Evolutionary conservation across 345 rosid species (phyloP), one percentile per base, ranked within the genome.

Genomic region (Salix exigua): DNA sequence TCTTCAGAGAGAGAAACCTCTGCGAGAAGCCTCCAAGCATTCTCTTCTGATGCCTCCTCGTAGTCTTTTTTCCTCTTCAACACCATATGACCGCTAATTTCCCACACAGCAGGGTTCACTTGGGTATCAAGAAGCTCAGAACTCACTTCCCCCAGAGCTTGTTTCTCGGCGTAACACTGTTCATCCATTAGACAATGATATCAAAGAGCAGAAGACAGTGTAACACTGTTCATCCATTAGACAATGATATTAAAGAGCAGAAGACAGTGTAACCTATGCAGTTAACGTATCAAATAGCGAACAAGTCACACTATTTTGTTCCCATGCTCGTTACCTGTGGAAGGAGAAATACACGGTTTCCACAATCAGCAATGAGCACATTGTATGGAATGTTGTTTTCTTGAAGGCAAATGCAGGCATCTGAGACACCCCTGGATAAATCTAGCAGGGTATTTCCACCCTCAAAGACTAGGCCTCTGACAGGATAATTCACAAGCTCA

Each of bases 51-150:
- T 68, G 99, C 99, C 80, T 84, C 97, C 66, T 96, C 92, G 5
- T 78, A 96, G 83, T 96, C 98, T 78, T 89, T 82, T 88, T 85
- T 96, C 87, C 94, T 91, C 87, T 96, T 93, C 60, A 96, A 73
- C 76, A 96, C 99, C 83, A 96, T 93, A 74, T 96, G 99, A n/a
- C 99, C 99, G 64, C 98, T 93, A 21, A 96, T 96, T 72, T 96
- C 98, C 98, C 98, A 93, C 42, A 96, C 99, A 3, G 99, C 99
- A 73, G 98, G 98, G 82, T 93, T 96, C 83, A 96, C 99, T 77
- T 96, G 98, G 18, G 99, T 96, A 66, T 96, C 98, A 72, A 93
- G 84, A 62, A 96, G 84, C 83, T 91, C 88, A 0, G 87, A 30
- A 78, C 91, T 89, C 72, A 96, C 98, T 83, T 91, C 97, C 55